phyloP scores from a whole-genome alignment of 768 basidiomycete species.

The Holtermanniella nyarrowii region DNA sequence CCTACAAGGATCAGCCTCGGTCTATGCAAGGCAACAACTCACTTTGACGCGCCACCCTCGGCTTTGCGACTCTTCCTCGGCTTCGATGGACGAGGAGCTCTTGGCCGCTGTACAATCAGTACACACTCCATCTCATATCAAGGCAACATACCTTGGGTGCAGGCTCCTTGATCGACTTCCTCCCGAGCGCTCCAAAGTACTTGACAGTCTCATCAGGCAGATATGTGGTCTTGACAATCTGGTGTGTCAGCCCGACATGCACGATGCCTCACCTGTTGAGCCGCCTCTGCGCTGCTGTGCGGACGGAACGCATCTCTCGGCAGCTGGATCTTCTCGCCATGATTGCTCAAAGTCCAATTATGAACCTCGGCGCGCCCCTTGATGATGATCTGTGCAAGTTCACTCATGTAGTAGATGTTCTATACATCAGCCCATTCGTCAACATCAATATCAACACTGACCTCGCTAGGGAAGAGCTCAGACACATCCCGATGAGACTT shows the following conservation, averaged over 20 bases:
- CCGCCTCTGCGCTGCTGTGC: slow-evolving; percentile 4
- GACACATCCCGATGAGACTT: slow-evolving; percentile 80
- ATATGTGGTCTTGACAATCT: slow-evolving; percentile 12
- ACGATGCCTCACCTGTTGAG: neutral
- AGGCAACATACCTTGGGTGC: neutral
- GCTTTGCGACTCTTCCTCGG: neutral
- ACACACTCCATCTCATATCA: neutral
- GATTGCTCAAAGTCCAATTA: slow-evolving; percentile 65
- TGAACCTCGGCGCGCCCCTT: slow-evolving; percentile 54
- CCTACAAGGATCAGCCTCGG: neutral
- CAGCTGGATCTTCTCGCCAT: slow-evolving; percentile 68
- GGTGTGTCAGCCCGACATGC: slow-evolving; percentile 1
- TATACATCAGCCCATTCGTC: slow-evolving; percentile 33
- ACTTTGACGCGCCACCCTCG: neutral
- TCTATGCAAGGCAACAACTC: neutral
- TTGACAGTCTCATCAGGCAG: slow-evolving; percentile 17
- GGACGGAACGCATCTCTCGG: slow-evolving; percentile 64
- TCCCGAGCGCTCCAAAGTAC: slow-evolving; percentile 3
- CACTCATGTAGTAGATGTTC: slow-evolving; percentile 80
- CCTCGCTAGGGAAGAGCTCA: slow-evolving; percentile 31
- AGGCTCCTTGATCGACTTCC: slow-evolving; percentile 7
- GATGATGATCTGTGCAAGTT: slow-evolving; percentile 80
- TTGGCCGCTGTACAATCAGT: neutral
- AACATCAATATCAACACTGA: too few relatives aligned
- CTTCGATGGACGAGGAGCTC: neutral